Evolutionary conservation across 2,329 filamentous ascomycete species (phyloP).

Genomic region (Colletotrichum melonis): DNA sequence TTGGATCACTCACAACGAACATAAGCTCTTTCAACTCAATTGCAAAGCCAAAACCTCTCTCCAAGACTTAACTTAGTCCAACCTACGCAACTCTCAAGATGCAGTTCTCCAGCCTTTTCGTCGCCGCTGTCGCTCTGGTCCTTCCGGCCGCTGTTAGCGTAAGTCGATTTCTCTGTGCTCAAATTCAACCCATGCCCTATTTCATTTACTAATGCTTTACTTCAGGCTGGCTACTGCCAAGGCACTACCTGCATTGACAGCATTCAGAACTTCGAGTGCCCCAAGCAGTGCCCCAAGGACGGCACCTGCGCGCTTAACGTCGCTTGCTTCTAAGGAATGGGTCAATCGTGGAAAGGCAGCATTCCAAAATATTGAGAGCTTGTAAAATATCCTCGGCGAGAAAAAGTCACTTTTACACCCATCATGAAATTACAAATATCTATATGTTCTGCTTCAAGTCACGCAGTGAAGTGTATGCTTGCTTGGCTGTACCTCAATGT

Average conservation of each 20-base stretch:
- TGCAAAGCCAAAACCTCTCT: too few relatives aligned
- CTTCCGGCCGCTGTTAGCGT: neutral
- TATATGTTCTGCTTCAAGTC: too few relatives aligned
- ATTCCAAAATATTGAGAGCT: neutral
- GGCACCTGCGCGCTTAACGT: neutral
- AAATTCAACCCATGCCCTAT: rapidly evolving
- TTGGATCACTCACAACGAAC: too few relatives aligned
- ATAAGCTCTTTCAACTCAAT: too few relatives aligned
- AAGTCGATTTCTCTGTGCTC: neutral
- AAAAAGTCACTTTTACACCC: neutral
- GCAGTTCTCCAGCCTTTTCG: too few relatives aligned
- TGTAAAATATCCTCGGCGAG: neutral
- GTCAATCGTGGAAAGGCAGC: neutral
- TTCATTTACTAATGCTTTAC: neutral
- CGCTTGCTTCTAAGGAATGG: neutral
- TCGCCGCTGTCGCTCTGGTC: too few relatives aligned
- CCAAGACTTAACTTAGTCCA: too few relatives aligned
- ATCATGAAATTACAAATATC: too few relatives aligned
- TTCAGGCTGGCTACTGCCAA: neutral
- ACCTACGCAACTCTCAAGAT: too few relatives aligned
- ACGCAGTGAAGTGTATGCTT: too few relatives aligned
- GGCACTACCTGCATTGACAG: neutral
- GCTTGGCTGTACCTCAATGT: too few relatives aligned
- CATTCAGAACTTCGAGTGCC: neutral
- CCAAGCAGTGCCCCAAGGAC: neutral